phyloP scores from a whole-genome alignment of 2,329 filamentous ascomycete species.

The Sclerotinia trifoliorum region DNA sequence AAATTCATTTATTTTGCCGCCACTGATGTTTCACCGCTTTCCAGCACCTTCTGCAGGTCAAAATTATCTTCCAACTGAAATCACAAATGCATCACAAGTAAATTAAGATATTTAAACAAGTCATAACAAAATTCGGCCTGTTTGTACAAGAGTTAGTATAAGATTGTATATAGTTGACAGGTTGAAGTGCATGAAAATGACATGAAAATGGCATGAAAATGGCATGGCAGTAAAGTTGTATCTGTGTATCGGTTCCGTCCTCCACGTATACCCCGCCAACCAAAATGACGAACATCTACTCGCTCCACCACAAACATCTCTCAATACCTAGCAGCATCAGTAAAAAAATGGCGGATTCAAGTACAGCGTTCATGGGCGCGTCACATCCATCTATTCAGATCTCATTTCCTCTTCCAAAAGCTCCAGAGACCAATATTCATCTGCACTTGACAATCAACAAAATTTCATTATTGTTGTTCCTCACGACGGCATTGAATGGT shows the following conservation, averaged over 20 bases:
- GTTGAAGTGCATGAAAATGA: background rate
- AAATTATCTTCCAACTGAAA: background rate
- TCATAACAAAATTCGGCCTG: background rate
- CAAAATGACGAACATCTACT: background rate
- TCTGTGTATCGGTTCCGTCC: background rate
- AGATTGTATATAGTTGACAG: background rate
- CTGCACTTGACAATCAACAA: constrained; percentile 57
- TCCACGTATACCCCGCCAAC: background rate
- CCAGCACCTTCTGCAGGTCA: background rate
- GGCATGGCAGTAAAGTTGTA: background rate
- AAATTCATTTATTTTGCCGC: constrained; percentile 20
- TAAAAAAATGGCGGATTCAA: constrained; percentile 5
- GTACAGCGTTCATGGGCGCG: background rate
- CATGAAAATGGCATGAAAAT: background rate
- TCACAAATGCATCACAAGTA: background rate
- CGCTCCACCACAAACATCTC: constrained; percentile 2
- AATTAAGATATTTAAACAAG: background rate
- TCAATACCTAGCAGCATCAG: constrained; percentile 1
- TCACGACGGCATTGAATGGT: constrained; percentile 57
- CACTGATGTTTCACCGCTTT: constrained; percentile 5
- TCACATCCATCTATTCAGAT: constrained; percentile 44
- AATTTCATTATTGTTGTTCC: constrained; percentile 58
- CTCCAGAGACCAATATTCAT: constrained; percentile 61
- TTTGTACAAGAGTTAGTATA: background rate
- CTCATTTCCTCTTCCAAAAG: constrained; percentile 59